Percentiles rank a stretch among this genome's conserved stretches.
Conservation (phyloP, 78 protist species). For the Creolimax fragrantissima region DNA sequence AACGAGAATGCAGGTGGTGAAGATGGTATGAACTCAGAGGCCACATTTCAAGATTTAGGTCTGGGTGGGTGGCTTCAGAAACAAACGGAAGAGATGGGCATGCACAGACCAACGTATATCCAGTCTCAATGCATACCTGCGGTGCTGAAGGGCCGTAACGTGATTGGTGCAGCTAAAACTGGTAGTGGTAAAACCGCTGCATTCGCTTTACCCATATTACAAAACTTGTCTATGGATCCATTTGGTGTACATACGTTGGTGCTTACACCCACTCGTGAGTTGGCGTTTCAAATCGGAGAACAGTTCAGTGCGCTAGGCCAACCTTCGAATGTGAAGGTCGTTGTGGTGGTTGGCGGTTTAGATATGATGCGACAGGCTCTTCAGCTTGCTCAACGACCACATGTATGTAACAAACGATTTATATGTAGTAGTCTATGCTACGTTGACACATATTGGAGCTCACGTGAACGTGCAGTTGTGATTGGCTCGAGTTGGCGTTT, state of each 20-base stretch:
- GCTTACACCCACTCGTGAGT: constrained; percentile 94
- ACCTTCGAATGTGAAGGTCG: constrained; percentile 56
- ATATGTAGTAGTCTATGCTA: too few species aligned
- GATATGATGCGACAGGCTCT: constrained; percentile 60
- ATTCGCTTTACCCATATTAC: constrained; percentile 92
- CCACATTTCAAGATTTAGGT: constrained; percentile 22
- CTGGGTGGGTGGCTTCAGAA: constrained; percentile 9
- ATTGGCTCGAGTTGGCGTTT: too few species aligned
- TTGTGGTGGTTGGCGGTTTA: constrained; percentile 71
- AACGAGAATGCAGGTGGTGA: not conserved
- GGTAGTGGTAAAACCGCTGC: constrained; percentile 97
- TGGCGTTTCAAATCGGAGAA: constrained; percentile 86
- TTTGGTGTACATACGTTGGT: constrained; percentile 81
- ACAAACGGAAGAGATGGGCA: constrained; percentile 1
- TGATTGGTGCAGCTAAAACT: constrained; percentile 65
- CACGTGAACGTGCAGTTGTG: too few species aligned
- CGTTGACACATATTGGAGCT: too few species aligned
- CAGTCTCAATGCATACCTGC: constrained; percentile 25
- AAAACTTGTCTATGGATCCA: constrained; percentile 68
- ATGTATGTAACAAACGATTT: too few species aligned
- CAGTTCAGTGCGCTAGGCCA: constrained; percentile 88
- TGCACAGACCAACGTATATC: constrained; percentile 37
- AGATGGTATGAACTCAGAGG: not conserved
- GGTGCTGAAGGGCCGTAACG: constrained; percentile 22
- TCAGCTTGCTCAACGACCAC: constrained; percentile 69